Evolutionary conservation across 768 basidiomycete species (phyloP).

Genomic region (Mycena amicta): DNA sequence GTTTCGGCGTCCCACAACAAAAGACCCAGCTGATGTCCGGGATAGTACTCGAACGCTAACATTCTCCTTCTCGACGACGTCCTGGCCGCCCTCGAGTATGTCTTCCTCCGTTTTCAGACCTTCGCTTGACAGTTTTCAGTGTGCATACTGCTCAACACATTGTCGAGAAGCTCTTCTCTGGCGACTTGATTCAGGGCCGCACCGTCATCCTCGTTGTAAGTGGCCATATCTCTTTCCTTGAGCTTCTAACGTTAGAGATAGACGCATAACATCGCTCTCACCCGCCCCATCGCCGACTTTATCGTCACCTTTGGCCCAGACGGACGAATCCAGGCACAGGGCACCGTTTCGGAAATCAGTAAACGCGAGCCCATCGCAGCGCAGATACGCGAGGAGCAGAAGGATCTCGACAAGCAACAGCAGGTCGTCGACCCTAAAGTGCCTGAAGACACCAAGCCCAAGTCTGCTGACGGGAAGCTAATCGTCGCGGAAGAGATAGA

Average conservation of each 20-base stretch:
- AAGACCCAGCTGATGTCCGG: neutral
- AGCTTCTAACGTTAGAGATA: conserved; percentile 15
- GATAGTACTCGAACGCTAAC: conserved; percentile 50
- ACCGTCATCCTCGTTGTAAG: conserved; percentile 51
- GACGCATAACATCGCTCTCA: conserved; percentile 53
- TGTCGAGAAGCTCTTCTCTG: conserved; percentile 50
- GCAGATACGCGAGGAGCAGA: conserved; percentile 46
- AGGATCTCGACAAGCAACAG: conserved; percentile 14
- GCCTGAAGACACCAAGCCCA: conserved; percentile 21
- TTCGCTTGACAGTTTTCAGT: neutral
- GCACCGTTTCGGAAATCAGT: conserved; percentile 43
- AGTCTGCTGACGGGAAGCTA: conserved; percentile 51
- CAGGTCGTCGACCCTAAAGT: conserved; percentile 22
- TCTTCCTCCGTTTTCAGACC: conserved; percentile 38
- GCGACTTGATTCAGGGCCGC: conserved; percentile 41
- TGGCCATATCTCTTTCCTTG: neutral
- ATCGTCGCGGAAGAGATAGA: conserved; percentile 65
- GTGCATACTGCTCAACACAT: conserved; percentile 56
- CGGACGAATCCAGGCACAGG: conserved; percentile 45
- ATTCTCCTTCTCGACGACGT: conserved; percentile 56
- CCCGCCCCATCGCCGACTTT: conserved; percentile 43
- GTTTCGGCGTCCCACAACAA: neutral
- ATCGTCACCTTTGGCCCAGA: conserved; percentile 46
- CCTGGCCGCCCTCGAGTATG: conserved; percentile 30
- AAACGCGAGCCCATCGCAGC: conserved; percentile 41